Conservation (phyloP, 148 eudicot genomes). For the Rhododendron mucronatum region DNA sequence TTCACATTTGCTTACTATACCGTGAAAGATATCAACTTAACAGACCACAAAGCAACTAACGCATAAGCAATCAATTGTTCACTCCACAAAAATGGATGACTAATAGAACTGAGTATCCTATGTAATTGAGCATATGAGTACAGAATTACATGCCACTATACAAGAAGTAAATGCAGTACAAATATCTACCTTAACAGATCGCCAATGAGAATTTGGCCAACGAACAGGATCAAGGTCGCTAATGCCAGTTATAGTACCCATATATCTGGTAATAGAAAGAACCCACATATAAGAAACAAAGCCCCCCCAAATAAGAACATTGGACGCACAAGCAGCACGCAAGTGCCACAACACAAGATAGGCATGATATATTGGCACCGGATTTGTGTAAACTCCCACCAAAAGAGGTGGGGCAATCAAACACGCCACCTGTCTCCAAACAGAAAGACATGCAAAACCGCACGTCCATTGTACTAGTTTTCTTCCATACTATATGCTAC, state of each 20-base stretch:
- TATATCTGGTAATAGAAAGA: slow-evolving; percentile 51
- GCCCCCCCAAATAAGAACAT: slow-evolving; percentile 1
- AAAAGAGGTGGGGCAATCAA: slow-evolving; percentile 1
- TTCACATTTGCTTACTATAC: background rate
- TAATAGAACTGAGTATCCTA: background rate
- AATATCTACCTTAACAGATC: slow-evolving; percentile 76
- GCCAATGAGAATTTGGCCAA: slow-evolving; percentile 95
- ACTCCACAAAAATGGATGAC: background rate
- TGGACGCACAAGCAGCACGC: background rate
- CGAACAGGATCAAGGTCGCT: slow-evolving; percentile 82
- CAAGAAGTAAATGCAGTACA: background rate
- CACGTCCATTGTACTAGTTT: background rate
- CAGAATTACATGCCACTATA: background rate
- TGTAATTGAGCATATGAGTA: background rate
- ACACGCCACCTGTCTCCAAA: background rate
- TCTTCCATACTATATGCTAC: background rate
- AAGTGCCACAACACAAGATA: background rate
- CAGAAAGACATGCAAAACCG: background rate
- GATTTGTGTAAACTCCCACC: background rate
- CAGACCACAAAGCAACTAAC: background rate
- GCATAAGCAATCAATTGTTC: background rate
- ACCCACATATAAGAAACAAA: slow-evolving; percentile 19
- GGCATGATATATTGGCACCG: slow-evolving; percentile 13
- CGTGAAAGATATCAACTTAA: background rate
- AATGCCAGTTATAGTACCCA: slow-evolving; percentile 93